Percentiles rank a stretch among this genome's conserved stretches.
These are phyloP conservation scores for Verbena officinalis DNA, from an alignment of 257 asterid species.

Conservation along the genomic window DNA sequence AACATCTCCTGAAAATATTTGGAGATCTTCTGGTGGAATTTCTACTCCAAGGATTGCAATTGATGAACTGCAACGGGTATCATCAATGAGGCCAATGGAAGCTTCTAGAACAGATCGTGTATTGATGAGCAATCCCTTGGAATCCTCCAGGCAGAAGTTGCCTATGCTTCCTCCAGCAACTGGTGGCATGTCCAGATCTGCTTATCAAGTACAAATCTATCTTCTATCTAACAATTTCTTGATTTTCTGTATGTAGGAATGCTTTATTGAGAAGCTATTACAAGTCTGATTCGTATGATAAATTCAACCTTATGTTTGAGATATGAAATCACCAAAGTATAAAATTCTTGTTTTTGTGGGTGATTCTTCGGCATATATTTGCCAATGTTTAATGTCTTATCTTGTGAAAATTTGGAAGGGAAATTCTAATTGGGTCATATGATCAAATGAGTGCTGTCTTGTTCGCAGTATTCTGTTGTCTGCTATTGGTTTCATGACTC, in stretches of 20 bases:
- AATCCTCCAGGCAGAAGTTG: conserved; percentile 35
- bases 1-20: conserved; percentile 31
- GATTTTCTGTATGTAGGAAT: conserved; percentile 5
- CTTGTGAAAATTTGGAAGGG: too few relatives aligned
- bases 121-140: conserved; percentile 26
- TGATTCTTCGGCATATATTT: not conserved
- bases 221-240: conserved; percentile 5
- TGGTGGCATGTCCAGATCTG: conserved; percentile 42
- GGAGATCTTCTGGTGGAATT: conserved; percentile 35
- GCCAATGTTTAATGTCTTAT: too few relatives aligned
- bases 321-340: not conserved
- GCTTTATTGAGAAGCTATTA: not conserved
- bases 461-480: not conserved
- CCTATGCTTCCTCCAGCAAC: conserved; percentile 40
- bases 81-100: conserved; percentile 35
- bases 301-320: not conserved
- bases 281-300: not conserved
- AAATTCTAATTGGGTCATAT: not conserved
- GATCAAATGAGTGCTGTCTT: not conserved
- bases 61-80: conserved; percentile 37
- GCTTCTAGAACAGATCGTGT: conserved; percentile 31
- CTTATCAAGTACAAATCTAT: conserved; percentile 43
- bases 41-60: conserved; percentile 33
- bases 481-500: conserved; percentile 1
- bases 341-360: not conserved